Conservation (phyloP, 23 red algal genomes). For the Pyropia yezoensis region DNA sequence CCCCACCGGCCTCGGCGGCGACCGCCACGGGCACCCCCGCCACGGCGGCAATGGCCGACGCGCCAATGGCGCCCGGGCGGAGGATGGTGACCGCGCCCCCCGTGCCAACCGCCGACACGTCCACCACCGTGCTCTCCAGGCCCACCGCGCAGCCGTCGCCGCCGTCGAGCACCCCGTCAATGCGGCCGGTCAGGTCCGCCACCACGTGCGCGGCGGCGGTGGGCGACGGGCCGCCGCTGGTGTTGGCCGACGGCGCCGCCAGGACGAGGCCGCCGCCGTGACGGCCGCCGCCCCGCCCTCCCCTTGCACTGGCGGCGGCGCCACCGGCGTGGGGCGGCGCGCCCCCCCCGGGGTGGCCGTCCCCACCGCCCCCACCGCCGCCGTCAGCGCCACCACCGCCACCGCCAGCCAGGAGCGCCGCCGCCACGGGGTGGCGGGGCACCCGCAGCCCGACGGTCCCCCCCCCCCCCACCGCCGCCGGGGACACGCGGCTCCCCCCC, state of each 20-base stretch:
- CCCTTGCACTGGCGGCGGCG: too few species aligned
- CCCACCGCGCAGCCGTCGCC: constrained; percentile 33
- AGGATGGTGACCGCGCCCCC: constrained; percentile 19
- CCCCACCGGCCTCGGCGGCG: neutral
- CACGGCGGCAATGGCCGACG: constrained; percentile 8
- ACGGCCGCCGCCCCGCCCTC: too few species aligned
- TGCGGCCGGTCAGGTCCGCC: constrained; percentile 32
- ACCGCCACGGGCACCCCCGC: constrained; percentile 9
- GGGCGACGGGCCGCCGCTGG: constrained; percentile 53
- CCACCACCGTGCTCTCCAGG: constrained; percentile 74
- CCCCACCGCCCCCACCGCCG: too few species aligned
- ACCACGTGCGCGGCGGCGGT: constrained; percentile 61
- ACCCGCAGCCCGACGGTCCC: constrained; percentile 61
- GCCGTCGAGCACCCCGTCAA: constrained; percentile 51
- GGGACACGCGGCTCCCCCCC: constrained; percentile 6
- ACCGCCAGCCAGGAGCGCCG: constrained; percentile 28
- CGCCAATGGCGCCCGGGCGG: constrained; percentile 56
- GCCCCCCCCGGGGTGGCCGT: too few species aligned
- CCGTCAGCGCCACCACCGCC: too few species aligned
- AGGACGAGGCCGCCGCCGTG: constrained; percentile 25
- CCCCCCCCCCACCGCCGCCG: constrained; percentile 39
- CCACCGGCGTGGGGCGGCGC: too few species aligned
- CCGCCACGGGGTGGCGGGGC: constrained; percentile 67
- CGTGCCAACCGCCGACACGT: constrained; percentile 9
- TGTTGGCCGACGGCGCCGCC: constrained; percentile 76